phyloP scores from a whole-genome alignment of 2,329 filamentous ascomycete genomes.

The Pseudocercospora musae region DNA sequence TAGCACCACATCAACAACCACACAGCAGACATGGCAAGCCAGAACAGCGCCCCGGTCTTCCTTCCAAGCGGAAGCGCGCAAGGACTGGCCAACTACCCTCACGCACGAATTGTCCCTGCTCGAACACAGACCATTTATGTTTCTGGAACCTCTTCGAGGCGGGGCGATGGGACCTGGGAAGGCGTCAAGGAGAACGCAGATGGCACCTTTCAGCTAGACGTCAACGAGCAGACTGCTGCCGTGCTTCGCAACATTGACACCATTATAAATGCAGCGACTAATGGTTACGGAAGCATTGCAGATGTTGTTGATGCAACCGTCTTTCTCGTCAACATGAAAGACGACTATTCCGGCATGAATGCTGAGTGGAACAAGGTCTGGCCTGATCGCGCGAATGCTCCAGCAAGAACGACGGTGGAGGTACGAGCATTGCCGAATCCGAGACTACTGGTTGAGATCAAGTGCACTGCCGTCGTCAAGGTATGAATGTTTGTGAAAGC shows the following conservation, averaged over 20 bases:
- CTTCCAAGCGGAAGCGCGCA: slow-evolving; percentile 13
- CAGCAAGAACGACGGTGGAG: slow-evolving; percentile 32
- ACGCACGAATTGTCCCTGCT: slow-evolving; percentile 8
- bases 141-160: slow-evolving; percentile 18
- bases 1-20: too few relatives aligned
- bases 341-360: slow-evolving; percentile 45
- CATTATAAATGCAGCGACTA: slow-evolving; percentile 15
- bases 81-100: slow-evolving; percentile 19
- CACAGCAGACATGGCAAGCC: not conserved
- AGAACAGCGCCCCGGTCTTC: slow-evolving; percentile 11
- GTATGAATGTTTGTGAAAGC: not conserved
- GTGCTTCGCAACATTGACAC: slow-evolving; percentile 17
- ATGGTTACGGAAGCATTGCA: slow-evolving; percentile 14
- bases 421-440: slow-evolving; percentile 15
- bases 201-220: slow-evolving; percentile 8
- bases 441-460: slow-evolving; percentile 14
- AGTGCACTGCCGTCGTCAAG: slow-evolving; percentile 9
- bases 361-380: slow-evolving; percentile 49
- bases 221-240: slow-evolving; percentile 17
- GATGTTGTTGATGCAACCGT: slow-evolving; percentile 34
- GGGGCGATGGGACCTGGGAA: slow-evolving; percentile 16
- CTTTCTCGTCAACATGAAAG: slow-evolving; percentile 44
- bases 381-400: slow-evolving; percentile 36
- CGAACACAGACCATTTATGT: slow-evolving; percentile 17
- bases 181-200: slow-evolving; percentile 11